Evolutionary conservation across 176 grass and related monocot genomes (phyloP).

Genomic region (Oryza australiensis): DNA sequence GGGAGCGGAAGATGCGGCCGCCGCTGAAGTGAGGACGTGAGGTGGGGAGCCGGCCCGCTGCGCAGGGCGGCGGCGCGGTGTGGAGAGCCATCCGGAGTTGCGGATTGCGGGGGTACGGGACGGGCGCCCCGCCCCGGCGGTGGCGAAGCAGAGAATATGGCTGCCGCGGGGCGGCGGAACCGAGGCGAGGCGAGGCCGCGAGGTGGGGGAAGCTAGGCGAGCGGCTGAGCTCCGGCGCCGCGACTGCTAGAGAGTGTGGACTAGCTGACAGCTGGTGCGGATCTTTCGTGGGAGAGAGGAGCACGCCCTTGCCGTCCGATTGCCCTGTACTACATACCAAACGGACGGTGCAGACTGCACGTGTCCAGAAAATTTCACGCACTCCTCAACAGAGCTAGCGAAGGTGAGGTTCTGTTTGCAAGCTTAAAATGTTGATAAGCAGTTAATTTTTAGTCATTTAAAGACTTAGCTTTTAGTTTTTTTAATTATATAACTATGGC

Average conservation of each 20-base stretch:
- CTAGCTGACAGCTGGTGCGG: neutral
- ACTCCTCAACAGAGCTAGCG: too few relatives aligned
- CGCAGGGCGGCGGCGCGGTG: constrained; percentile 2
- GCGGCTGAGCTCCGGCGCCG: neutral
- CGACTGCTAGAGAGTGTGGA: too few relatives aligned
- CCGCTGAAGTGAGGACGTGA: constrained; percentile 2
- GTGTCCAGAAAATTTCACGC: too few relatives aligned
- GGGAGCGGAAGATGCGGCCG: neutral
- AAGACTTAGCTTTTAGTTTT: too few relatives aligned
- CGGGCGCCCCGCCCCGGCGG: neutral
- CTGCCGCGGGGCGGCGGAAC: neutral
- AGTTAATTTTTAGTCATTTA: too few relatives aligned
- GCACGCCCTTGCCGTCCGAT: too few relatives aligned
- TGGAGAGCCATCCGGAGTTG: constrained; percentile 45
- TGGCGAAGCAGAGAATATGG: neutral
- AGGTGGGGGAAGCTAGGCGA: constrained; percentile 3
- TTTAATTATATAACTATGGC: too few relatives aligned
- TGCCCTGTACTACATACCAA: neutral
- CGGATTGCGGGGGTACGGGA: neutral
- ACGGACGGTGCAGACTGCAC: too few relatives aligned
- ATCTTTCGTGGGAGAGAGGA: neutral
- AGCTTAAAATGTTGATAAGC: too few relatives aligned
- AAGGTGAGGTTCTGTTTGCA: too few relatives aligned
- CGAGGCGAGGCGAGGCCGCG: neutral
- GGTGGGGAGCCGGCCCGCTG: constrained; percentile 17